Percentiles rank a stretch among this genome's conserved stretches.
These are phyloP conservation scores for Entomophthora muscae DNA, from an alignment of 371 early-diverging fungal genomes.

Conservation along the genomic window DNA sequence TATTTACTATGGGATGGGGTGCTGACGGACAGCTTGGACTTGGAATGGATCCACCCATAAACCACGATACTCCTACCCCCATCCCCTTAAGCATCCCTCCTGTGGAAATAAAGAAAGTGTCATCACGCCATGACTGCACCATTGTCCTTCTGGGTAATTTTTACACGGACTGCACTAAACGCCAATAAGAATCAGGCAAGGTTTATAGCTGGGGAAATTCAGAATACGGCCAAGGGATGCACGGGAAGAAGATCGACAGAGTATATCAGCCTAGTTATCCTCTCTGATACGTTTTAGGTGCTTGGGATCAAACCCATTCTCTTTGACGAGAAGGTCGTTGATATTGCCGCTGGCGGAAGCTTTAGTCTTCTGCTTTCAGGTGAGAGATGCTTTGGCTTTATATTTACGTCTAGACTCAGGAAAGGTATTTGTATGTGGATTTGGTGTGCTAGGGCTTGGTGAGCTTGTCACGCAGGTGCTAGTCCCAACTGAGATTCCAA, in stretches of 20 bases:
- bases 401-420: constrained; percentile 20
- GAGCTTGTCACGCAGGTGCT: background rate
- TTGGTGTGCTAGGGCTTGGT: constrained; percentile 39
- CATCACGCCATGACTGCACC: constrained; percentile 53
- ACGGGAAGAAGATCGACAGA: constrained; percentile 44
- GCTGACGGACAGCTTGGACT: constrained; percentile 63
- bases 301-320: constrained; percentile 31
- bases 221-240: constrained; percentile 64
- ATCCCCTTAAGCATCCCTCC: constrained; percentile 17
- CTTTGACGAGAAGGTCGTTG: constrained; percentile 18
- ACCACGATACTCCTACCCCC: constrained; percentile 23
- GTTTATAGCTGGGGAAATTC: constrained; percentile 69
- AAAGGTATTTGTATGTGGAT: constrained; percentile 46
- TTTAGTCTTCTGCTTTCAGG: constrained; percentile 41
- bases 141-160: constrained; percentile 25
- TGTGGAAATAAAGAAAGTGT: constrained; percentile 24
- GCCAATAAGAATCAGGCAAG: constrained; percentile 18
- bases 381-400: constrained; percentile 4
- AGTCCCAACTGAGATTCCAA: background rate
- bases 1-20: constrained; percentile 67
- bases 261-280: constrained; percentile 17
- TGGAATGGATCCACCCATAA: constrained; percentile 23
- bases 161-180: background rate
- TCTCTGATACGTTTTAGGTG: constrained; percentile 20
- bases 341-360: constrained; percentile 55